These are phyloP conservation scores for Musa acuminata DNA, from an alignment of 176 grass and related monocot species.

Conservation along the genomic window DNA sequence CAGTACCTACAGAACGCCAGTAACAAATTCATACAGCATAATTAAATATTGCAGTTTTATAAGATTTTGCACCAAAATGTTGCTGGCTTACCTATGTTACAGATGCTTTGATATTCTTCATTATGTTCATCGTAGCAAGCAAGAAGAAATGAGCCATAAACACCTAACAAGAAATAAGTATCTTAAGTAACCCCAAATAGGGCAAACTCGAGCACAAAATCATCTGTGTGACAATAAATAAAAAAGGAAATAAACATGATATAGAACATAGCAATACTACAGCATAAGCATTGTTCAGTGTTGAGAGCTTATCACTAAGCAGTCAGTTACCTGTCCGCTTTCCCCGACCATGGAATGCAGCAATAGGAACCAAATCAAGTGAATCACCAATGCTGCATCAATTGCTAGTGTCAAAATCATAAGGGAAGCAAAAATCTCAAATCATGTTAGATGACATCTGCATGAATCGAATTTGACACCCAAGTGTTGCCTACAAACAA, in stretches of 20 bases:
- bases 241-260: not conserved
- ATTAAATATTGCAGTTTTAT: not conserved
- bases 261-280: not conserved
- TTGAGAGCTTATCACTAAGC: not conserved
- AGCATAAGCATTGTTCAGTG: not conserved
- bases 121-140: constrained; percentile 95
- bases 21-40: constrained; percentile 4
- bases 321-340: constrained; percentile 66
- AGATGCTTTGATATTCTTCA: constrained; percentile 97
- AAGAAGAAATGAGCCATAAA: constrained; percentile 89
- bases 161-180: constrained; percentile 42
- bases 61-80: not conserved
- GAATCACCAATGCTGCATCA: constrained; percentile 73
- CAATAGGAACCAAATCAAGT: constrained; percentile 90
- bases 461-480: not conserved
- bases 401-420: constrained; percentile 11
- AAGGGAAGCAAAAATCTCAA: not conserved
- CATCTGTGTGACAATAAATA: not conserved
- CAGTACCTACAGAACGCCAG: constrained; percentile 55
- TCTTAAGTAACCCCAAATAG: no score
- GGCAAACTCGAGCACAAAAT: no score
- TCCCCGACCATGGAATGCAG: constrained; percentile 79
- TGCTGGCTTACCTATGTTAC: constrained; percentile 66
- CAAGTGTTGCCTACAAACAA: not conserved
- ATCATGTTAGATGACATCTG: not conserved